phyloP scores from a whole-genome alignment of 768 basidiomycete species.

The Boletus reticuloceps region DNA sequence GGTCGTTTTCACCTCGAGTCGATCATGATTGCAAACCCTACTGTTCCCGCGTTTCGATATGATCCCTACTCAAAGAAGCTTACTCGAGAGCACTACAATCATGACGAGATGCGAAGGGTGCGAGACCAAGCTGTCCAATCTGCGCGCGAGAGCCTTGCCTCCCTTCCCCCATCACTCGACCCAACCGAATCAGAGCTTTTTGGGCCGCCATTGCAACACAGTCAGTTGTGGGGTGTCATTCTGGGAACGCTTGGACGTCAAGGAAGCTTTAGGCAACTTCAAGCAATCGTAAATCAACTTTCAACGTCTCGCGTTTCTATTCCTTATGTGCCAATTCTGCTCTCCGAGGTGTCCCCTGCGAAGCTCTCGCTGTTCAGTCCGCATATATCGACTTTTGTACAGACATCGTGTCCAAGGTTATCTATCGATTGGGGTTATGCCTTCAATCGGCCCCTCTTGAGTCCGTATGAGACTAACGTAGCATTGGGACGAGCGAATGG shows the following conservation, averaged over 20 bases:
- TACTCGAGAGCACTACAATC: conserved; percentile 88
- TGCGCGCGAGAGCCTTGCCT: conserved; percentile 64
- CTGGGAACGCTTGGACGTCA: conserved; percentile 94
- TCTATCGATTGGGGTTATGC: conserved; percentile 99
- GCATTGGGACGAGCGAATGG: conserved; percentile 64
- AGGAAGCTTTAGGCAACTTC: conserved; percentile 86
- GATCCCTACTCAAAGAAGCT: conserved; percentile 98
- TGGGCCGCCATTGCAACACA: conserved; percentile 23
- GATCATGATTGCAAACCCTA: conserved; percentile 99
- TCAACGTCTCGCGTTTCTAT: conserved; percentile 50
- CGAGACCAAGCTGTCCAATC: conserved; percentile 72
- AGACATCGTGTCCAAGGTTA: conserved; percentile 94
- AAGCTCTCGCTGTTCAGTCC: conserved; percentile 84
- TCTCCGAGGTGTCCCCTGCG: conserved; percentile 95
- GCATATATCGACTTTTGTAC: conserved; percentile 86
- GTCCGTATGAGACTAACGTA: conserved; percentile 91
- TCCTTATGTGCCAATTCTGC: conserved; percentile 84
- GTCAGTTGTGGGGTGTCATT: conserved; percentile 79
- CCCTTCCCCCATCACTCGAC: conserved; percentile 12
- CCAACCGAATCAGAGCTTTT: conserved; percentile 1
- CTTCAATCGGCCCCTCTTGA: conserved; percentile 83
- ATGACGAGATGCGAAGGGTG: conserved; percentile 77
- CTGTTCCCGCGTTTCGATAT: conserved; percentile 93
- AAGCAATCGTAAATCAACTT: conserved; percentile 78
- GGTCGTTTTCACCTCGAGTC: conserved; percentile 98